Evolutionary conservation across 306 rosid species (phyloP), one percentile per base, ranked within the genome.

Genomic region (Fagus crenata): DNA sequence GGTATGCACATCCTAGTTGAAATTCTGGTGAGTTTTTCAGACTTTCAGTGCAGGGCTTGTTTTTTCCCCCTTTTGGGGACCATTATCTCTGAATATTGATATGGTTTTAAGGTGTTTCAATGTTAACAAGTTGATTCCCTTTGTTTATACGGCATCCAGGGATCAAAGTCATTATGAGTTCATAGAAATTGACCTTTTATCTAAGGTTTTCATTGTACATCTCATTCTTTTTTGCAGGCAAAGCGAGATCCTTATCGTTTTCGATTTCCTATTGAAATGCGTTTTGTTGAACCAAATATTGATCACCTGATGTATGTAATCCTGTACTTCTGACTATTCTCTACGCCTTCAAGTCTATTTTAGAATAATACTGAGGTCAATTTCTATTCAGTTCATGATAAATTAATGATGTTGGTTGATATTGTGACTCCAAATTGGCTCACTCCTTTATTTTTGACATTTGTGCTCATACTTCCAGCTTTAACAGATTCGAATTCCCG

Each of bases 231-330:
- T 78, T 73, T 84, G 81, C 85, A 92, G 98, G 98, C 97, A 81
- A 95, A 95, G 84, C 86, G 96, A 81, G 97, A 95, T 87, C 97
- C 98, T 14, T 90, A 92, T 69, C 97, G 93, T 72, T 92, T 88
- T 79, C 96, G 98, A 55, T 95, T 95, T 84, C 98, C 98, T 67
- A 92, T 95, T 42, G 97, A 95, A 88, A 90, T 95, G 86, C 97
- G 96, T 41, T 88, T 95, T 81, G 83, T 95, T 35, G 80, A 89
- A 68, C 98, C 98, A 54, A 95, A 95, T 84, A 89, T 95, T 71
- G 98, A 95, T 84, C 97, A 95, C 84, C 87, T 92, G 70, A 87
- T 95, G 98, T 95, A 95, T 71, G 95, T 58, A 6, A 6, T 82
- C 79, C 67, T 80, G 33, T 28, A 56, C 53, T 33, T 28, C 9